A percentile compares a stretch with the other conserved stretches of the same genome.
Evolutionary conservation across 2,329 filamentous ascomycete genomes (phyloP).

Genomic region (Hypomyces rosellus): DNA sequence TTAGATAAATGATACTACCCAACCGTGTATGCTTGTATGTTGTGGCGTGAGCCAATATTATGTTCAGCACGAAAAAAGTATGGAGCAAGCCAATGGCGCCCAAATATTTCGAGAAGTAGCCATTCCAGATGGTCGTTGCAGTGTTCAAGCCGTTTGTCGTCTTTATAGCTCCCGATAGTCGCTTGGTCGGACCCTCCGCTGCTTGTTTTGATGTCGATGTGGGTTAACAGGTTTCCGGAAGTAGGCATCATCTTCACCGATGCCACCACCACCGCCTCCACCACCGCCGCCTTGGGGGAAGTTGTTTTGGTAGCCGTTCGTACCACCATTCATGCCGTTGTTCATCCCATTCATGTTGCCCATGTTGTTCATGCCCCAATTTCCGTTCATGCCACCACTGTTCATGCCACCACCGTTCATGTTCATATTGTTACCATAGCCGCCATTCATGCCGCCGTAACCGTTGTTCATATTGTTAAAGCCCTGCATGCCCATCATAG

Average conservation of each 20-base stretch:
- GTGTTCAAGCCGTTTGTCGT: background rate
- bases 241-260: slow-evolving; percentile 81
- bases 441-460: slow-evolving; percentile 16
- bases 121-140: slow-evolving; percentile 3
- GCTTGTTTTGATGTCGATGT: slow-evolving; percentile 77
- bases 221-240: slow-evolving; percentile 95
- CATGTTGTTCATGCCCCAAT: background rate
- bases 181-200: slow-evolving; percentile 73
- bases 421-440: background rate
- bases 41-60: background rate
- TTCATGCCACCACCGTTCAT: slow-evolving; percentile 10
- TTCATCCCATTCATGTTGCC: slow-evolving; percentile 17
- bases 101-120: background rate
- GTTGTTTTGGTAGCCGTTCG: slow-evolving; percentile 3
- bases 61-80: background rate
- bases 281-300: background rate
- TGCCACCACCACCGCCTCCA: slow-evolving; percentile 19
- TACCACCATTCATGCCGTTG: background rate
- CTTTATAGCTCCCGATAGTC: slow-evolving; percentile 78
- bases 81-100: background rate
- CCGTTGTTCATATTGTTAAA: slow-evolving; percentile 3
- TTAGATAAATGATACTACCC: background rate
- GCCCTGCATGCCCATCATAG: slow-evolving; percentile 15
- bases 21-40: background rate
- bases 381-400: slow-evolving; percentile 21